These are phyloP conservation scores for Eucalyptus brandiana DNA, from an alignment of 345 rosid genomes.

Conservation along the genomic window DNA sequence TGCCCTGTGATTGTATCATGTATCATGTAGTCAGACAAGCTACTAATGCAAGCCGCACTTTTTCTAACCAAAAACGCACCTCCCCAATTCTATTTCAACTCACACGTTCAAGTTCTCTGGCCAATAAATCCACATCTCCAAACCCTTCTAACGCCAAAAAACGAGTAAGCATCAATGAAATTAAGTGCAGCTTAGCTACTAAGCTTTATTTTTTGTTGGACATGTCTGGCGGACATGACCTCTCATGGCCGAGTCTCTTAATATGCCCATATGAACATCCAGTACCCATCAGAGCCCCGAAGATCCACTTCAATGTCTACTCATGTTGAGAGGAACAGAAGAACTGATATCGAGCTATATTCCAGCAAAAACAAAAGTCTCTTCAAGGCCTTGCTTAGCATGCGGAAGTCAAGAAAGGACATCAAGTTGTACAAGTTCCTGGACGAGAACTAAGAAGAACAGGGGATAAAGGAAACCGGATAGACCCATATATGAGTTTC, in stretches of 20 bases:
- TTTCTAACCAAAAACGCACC: conserved; percentile 20
- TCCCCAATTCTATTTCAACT: conserved; percentile 47
- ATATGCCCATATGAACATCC: neutral
- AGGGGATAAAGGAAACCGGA: neutral
- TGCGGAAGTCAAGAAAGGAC: conserved; percentile 41
- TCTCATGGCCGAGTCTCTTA: neutral
- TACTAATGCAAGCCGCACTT: neutral
- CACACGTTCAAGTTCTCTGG: conserved; percentile 35
- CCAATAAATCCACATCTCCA: conserved; percentile 39
- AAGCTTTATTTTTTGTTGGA: neutral
- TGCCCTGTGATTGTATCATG: neutral
- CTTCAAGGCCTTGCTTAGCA: conserved; percentile 60
- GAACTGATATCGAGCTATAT: conserved; percentile 14
- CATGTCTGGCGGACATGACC: neutral
- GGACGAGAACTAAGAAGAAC: conserved; percentile 16
- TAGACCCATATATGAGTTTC: neutral
- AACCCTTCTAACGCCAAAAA: neutral
- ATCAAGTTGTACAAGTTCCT: conserved; percentile 9
- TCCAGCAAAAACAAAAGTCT: conserved; percentile 46
- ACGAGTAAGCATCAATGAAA: conserved; percentile 16
- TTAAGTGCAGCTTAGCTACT: neutral
- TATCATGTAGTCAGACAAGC: neutral
- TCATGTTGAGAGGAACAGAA: conserved; percentile 10
- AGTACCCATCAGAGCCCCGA: conserved; percentile 33
- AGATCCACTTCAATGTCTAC: conserved; percentile 34